Base-by-base conservation (phyloP, 202 grass and related monocot genomes). In the Elaeis oleifera region DNA sequence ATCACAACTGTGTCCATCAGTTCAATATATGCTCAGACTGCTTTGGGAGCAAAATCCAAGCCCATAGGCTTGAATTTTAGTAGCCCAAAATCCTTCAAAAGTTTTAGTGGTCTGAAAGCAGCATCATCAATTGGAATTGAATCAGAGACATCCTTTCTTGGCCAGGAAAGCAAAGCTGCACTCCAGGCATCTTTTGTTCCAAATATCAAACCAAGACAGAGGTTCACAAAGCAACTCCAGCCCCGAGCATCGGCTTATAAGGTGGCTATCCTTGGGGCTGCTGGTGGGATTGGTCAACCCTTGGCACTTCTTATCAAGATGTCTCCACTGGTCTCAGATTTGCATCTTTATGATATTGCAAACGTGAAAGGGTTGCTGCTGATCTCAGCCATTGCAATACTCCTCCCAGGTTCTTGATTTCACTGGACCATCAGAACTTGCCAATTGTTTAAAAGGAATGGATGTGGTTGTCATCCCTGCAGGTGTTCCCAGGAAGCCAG, bases 341-440 rank as follows among this genome's bases (percentile, higher is more conserved):
- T 95, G 75, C 85, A 81, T 66, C 80, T 95, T 1, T 95, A 95
- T 13, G 86, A 95, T 90, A 95, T 95, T 60, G 90, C 90, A 5
- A 95, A 95, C 74, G 90, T 90, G 52, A 95, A 95, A 84, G 90
- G 24, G 90, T 95, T 56, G 85, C 90, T 17, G 85, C 90, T 18
- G 90, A 95, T 65, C 83, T 95, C 26, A 90, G 85, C 78, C 90
- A 95, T 51, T 95, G 90, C 78, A 95, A 95, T 71, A 87, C 83
- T 11, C 90, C 15, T 73, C 90, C 18, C 71, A 79, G 9, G 90
- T 90, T 22, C 18, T 79, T n/a, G 85, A 79, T 65, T 95, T 95
- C 75, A 90, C 85, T 15, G 90, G 90, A 4, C 71, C 83, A 0
- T 18, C 77, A 0, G 86, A 90, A 56, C 23, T 95, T 27, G 85